Evolutionary conservation across 176 grass and related monocot genomes (phyloP).

Genomic region (Rhynchospora breviuscula): DNA sequence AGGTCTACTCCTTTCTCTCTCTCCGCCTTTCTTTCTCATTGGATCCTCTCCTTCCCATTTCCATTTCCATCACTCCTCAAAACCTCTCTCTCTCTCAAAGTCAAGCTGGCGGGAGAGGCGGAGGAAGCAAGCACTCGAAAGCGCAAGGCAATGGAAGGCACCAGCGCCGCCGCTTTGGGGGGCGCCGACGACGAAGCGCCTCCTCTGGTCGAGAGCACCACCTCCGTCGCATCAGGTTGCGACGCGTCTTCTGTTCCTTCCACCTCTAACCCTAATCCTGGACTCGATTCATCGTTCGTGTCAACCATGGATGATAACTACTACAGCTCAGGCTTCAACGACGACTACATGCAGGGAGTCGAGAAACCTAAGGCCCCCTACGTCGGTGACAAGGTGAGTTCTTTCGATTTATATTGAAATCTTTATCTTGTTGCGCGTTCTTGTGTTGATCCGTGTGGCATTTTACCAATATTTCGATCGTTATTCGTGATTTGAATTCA

Average conservation of each 20-base stretch:
- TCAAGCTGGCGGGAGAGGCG: constrained; percentile 84
- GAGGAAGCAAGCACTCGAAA: constrained; percentile 79
- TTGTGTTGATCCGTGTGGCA: background rate
- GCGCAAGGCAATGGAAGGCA: constrained; percentile 68
- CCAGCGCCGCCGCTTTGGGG: background rate
- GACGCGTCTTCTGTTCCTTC: background rate
- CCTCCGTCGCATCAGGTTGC: background rate
- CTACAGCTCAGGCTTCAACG: constrained; percentile 47
- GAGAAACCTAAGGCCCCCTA: constrained; percentile 63
- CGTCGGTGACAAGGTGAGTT: constrained; percentile 61
- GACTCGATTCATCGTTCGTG: constrained; percentile 37
- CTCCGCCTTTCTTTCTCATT: constrained; percentile 27
- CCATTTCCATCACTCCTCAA: constrained; percentile 14
- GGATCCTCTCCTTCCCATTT: constrained; percentile 27
- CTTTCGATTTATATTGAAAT: background rate
- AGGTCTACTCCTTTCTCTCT: background rate
- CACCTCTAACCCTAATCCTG: constrained; percentile 29
- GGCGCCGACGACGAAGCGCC: constrained; percentile 6
- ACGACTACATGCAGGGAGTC: constrained; percentile 31
- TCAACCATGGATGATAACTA: constrained; percentile 47
- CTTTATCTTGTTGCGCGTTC: constrained; percentile 8
- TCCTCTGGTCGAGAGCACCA: constrained; percentile 28
- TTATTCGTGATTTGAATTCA: background rate
- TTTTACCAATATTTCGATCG: background rate
- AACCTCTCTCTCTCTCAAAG: constrained; percentile 10